A percentile compares a stretch with the other conserved stretches of the same genome.
Evolutionary conservation across 140 eudicot genomes (phyloP).

Genomic region (Erigeron philadelphicus): DNA sequence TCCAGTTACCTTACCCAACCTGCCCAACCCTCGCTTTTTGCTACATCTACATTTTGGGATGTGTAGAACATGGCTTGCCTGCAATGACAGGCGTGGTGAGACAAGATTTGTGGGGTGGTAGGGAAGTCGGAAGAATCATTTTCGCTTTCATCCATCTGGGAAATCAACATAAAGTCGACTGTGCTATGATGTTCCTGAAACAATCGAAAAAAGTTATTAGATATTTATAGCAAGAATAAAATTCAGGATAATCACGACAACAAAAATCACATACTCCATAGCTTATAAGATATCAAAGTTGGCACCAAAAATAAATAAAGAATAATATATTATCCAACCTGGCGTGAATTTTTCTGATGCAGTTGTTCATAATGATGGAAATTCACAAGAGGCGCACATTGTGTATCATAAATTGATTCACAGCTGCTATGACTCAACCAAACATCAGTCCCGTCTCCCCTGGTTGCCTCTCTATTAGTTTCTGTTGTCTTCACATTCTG

Average conservation of each 20-base stretch:
- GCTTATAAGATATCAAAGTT: background rate
- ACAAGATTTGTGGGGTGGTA: constrained; percentile 37
- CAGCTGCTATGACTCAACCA: constrained; percentile 38
- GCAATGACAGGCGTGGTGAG: constrained; percentile 82
- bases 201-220: background rate
- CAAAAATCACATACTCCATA: background rate
- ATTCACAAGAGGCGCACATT: constrained; percentile 48
- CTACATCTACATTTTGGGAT: background rate
- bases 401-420: constrained; percentile 44
- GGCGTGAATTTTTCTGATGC: constrained; percentile 42
- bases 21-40: background rate
- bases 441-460: constrained; percentile 37
- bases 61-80: constrained; percentile 43
- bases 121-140: constrained; percentile 29
- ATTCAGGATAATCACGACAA: background rate
- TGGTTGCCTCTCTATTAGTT: constrained; percentile 23
- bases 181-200: constrained; percentile 44
- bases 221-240: background rate
- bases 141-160: constrained; percentile 37
- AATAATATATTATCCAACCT: constrained; percentile 33
- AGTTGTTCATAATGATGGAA: constrained; percentile 74
- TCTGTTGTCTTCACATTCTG: constrained; percentile 47
- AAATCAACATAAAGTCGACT: constrained; percentile 80
- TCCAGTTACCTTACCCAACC: background rate
- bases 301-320: background rate